Percentiles rank a stretch among this genome's conserved stretches.
phyloP scores from a whole-genome alignment of 2,329 filamentous ascomycete species.

The Aspergillus sclerotialis region DNA sequence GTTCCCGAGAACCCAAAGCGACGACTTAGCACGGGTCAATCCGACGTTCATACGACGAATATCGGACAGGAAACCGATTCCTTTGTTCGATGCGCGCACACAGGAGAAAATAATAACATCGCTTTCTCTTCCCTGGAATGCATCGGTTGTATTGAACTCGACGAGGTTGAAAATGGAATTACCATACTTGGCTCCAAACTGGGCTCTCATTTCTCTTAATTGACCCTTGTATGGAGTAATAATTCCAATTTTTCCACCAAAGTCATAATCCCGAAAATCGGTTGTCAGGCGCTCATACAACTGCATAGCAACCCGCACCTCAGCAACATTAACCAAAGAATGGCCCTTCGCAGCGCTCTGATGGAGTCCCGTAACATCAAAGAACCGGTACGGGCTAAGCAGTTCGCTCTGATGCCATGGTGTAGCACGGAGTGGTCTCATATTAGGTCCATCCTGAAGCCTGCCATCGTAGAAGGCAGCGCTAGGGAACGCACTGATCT shows the following conservation, averaged over 20 bases:
- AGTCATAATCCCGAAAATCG: slow-evolving; percentile 63
- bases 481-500: slow-evolving; percentile 88
- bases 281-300: slow-evolving; percentile 72
- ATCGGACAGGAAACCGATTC: slow-evolving; percentile 96
- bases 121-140: slow-evolving; percentile 92
- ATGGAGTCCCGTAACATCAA: slow-evolving; percentile 87
- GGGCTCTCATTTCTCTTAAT: slow-evolving; percentile 67
- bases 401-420: slow-evolving; percentile 80
- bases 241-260: slow-evolving; percentile 82
- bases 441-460: slow-evolving; percentile 76
- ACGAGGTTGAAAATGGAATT: slow-evolving; percentile 67
- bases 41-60: slow-evolving; percentile 99
- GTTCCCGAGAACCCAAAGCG: slow-evolving; percentile 92
- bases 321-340: slow-evolving; percentile 82
- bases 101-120: slow-evolving; percentile 99
- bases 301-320: slow-evolving; percentile 78
- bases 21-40: slow-evolving; percentile 91
- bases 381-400: slow-evolving; percentile 92
- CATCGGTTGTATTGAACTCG: slow-evolving; percentile 98
- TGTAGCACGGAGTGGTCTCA: slow-evolving; percentile 66
- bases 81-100: slow-evolving; percentile 83
- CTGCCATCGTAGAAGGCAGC: slow-evolving; percentile 84
- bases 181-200: slow-evolving; percentile 68
- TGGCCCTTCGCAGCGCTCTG: slow-evolving; percentile 73
- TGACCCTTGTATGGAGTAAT: slow-evolving; percentile 98